phyloP scores from a whole-genome alignment of 257 asterid genomes.

The Haberlea rhodopensis region DNA sequence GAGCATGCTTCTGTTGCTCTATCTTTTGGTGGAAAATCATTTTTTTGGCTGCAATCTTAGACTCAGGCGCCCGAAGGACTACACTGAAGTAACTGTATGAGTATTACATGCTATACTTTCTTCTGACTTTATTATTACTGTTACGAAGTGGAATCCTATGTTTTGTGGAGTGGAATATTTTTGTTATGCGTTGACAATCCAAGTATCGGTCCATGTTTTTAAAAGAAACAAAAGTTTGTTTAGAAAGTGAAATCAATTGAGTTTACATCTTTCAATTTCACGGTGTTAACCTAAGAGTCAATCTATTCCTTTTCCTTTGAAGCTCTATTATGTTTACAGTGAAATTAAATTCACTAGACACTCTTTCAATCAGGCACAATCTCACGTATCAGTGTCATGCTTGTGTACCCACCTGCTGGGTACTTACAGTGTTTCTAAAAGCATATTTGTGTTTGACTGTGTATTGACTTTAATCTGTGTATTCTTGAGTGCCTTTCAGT shows the following conservation, averaged over 20 bases:
- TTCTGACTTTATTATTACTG: background rate
- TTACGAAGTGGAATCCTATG: background rate
- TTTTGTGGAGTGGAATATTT: background rate
- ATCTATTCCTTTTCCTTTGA: background rate
- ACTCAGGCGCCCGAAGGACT: conserved; percentile 95
- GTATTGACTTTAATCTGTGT: conserved; percentile 6
- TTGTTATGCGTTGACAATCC: background rate
- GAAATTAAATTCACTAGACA: background rate
- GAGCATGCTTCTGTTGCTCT: conserved; percentile 97
- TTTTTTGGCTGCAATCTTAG: conserved; percentile 65
- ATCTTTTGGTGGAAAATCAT: conserved; percentile 66
- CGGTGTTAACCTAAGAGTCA: background rate
- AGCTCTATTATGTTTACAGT: background rate
- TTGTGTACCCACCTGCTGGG: background rate
- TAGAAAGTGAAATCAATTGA: background rate
- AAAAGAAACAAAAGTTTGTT: background rate
- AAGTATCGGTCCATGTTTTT: background rate
- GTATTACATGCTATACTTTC: conserved; percentile 32
- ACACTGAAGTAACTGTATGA: conserved; percentile 74
- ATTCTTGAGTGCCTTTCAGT: background rate
- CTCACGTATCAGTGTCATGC: background rate
- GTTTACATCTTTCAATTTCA: background rate
- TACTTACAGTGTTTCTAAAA: conserved; percentile 2
- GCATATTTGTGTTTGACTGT: background rate
- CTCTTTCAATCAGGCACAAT: background rate